These are phyloP conservation scores for Kurtzmaniella fragi DNA, from an alignment of 805 yeast genomes.

Conservation along the genomic window DNA sequence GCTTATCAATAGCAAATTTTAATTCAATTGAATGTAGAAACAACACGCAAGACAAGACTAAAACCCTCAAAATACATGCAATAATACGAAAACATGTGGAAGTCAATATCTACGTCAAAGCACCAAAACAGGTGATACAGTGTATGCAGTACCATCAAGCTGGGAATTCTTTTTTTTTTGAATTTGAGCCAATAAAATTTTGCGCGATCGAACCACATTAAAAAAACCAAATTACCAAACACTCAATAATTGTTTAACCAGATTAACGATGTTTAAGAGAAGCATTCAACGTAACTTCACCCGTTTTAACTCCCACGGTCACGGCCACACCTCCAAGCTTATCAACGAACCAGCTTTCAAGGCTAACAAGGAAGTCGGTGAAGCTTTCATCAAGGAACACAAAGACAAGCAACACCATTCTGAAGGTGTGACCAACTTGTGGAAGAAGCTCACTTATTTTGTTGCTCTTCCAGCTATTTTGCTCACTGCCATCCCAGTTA, in stretches of 20 bases:
- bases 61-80: too few species aligned
- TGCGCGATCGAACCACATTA: conserved; percentile 4
- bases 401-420: conserved; percentile 79
- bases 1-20: too few species aligned
- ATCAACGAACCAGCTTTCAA: conserved; percentile 37
- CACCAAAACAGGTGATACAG: too few species aligned
- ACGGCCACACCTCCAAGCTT: conserved; percentile 32
- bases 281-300: conserved; percentile 31
- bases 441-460: conserved; percentile 80
- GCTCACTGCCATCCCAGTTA: conserved; percentile 74
- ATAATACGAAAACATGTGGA: too few species aligned
- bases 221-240: conserved; percentile 3
- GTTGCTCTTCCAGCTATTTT: conserved; percentile 81
- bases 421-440: conserved; percentile 61
- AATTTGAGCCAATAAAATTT: conserved; percentile 11
- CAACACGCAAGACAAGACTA: too few species aligned
- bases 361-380: conserved; percentile 59
- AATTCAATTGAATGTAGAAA: too few species aligned
- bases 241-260: not conserved
- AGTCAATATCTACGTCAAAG: too few species aligned
- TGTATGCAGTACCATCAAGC: too few species aligned
- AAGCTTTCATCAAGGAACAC: conserved; percentile 56
- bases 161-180: conserved; percentile 10
- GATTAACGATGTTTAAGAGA: conserved; percentile 30
- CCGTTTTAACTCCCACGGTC: conserved; percentile 39